phyloP scores from a whole-genome alignment of 2,329 filamentous ascomycete species.

The Epichloe coenophiala region DNA sequence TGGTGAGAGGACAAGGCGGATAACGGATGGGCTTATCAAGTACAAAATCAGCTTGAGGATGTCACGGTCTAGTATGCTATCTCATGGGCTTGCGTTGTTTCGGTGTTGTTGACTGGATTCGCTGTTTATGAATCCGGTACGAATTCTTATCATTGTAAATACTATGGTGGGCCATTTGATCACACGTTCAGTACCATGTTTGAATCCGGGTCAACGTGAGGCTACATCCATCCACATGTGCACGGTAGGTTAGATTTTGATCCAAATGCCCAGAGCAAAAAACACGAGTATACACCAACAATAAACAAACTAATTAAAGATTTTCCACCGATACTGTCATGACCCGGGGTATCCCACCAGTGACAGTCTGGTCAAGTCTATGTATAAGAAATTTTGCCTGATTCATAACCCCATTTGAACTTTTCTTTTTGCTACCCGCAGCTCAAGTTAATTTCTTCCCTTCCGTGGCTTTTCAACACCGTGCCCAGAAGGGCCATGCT shows the following conservation, averaged over 20 bases:
- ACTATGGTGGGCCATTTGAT: not conserved
- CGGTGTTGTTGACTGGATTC: not conserved
- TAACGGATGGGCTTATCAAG: not conserved
- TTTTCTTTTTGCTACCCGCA: not conserved
- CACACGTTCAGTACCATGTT: not conserved
- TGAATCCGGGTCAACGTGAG: too few relatives aligned
- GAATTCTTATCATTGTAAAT: not conserved
- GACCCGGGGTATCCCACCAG: not conserved
- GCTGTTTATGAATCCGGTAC: not conserved
- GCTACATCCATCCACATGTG: not conserved
- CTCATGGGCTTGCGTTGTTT: not conserved
- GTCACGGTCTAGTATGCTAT: not conserved
- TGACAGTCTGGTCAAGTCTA: not conserved
- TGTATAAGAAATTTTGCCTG: not conserved
- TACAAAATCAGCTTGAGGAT: not conserved
- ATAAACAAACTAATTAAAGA: not conserved
- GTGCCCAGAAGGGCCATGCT: slow-evolving; percentile 24
- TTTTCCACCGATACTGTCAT: not conserved
- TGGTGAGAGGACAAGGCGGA: not conserved
- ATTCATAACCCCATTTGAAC: not conserved
- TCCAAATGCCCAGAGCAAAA: too few relatives aligned
- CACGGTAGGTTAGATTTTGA: too few relatives aligned
- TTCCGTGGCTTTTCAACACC: slow-evolving; percentile 28
- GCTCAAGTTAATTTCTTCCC: slow-evolving; percentile 8
- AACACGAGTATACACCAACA: not conserved